phyloP scores from a whole-genome alignment of 345 rosid genomes.

The Cardamine chenopodiifolia region DNA sequence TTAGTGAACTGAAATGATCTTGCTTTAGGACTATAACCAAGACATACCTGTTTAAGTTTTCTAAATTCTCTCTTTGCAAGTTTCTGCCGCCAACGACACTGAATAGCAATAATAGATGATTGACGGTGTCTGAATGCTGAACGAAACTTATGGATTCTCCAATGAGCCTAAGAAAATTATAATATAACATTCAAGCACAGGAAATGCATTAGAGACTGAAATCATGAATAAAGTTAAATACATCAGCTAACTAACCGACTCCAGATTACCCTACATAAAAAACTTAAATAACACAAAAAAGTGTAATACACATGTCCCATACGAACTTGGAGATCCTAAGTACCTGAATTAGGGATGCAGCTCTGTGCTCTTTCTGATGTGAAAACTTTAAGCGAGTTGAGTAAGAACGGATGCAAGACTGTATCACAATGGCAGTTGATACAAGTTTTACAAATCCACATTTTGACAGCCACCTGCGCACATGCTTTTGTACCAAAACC shows the following conservation, averaged over 20 bases:
- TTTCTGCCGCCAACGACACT: constrained; percentile 88
- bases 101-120: constrained; percentile 72
- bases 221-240: constrained; percentile 22
- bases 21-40: constrained; percentile 17
- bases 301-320: neutral
- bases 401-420: constrained; percentile 71
- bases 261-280: constrained; percentile 6
- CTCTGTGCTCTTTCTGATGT: constrained; percentile 61
- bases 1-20: constrained; percentile 8
- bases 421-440: constrained; percentile 61
- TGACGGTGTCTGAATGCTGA: constrained; percentile 60
- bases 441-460: constrained; percentile 52
- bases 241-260: constrained; percentile 16
- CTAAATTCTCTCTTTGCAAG: constrained; percentile 80
- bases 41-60: constrained; percentile 71
- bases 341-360: constrained; percentile 85
- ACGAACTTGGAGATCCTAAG: constrained; percentile 8
- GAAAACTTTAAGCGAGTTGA: constrained; percentile 60
- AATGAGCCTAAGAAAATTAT: constrained; percentile 57
- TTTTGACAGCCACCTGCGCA: constrained; percentile 63
- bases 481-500: constrained; percentile 65
- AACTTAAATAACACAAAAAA: neutral
- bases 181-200: constrained; percentile 27
- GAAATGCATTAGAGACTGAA: constrained; percentile 23
- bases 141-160: constrained; percentile 77